Conservation (phyloP, 2,329 filamentous ascomycete genomes). For the Penicillium digitatum region DNA sequence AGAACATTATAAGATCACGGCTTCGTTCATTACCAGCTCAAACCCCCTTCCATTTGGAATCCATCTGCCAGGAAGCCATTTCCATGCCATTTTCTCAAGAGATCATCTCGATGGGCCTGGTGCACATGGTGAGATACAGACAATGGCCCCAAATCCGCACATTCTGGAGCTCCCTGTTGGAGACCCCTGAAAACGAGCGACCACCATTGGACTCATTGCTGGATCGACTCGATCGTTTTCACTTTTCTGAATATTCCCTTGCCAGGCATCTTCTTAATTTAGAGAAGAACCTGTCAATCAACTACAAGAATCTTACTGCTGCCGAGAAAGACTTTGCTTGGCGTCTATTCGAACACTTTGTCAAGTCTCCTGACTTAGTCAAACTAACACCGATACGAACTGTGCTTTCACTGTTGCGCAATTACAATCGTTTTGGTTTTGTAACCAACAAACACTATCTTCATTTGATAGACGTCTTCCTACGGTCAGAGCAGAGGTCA, state of each 20-base stretch:
- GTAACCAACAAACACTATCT: conserved; percentile 28
- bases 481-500: conserved; percentile 25
- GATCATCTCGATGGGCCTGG: conserved; percentile 30
- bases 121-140: conserved; percentile 28
- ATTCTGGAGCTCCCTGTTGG: conserved; percentile 20
- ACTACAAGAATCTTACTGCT: no score
- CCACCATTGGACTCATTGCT: neutral
- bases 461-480: conserved; percentile 16
- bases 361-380: neutral
- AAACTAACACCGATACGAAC: neutral
- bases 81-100: conserved; percentile 19
- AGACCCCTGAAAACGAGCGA: neutral
- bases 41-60: conserved; percentile 28
- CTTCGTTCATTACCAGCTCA: conserved; percentile 35
- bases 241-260: neutral
- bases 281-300: no score
- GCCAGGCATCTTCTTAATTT: neutral
- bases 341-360: neutral
- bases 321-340: neutral
- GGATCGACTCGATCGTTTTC: neutral
- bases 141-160: conserved; percentile 28
- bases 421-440: conserved; percentile 24
- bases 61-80: conserved; percentile 43
- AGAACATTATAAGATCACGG: conserved; percentile 44
- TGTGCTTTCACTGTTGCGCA: conserved; percentile 26